Conservation (phyloP, 495 filamentous ascomycete species). For the Staphylotrichum longicolle region DNA sequence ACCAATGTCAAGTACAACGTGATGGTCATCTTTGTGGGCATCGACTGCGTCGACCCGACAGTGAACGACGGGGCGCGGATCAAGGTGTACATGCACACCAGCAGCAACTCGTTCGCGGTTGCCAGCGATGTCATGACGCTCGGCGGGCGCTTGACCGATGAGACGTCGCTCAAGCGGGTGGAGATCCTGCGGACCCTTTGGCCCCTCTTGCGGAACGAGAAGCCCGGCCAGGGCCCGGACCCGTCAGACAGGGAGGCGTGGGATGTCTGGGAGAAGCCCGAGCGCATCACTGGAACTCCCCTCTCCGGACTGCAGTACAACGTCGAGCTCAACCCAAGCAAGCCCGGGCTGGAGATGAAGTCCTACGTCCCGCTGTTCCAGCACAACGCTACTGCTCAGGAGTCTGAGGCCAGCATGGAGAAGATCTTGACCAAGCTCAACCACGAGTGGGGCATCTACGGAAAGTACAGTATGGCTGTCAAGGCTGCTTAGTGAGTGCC, state of each 20-base stretch:
- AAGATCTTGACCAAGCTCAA: background rate
- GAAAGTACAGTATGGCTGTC: constrained; percentile 9
- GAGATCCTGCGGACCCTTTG: constrained; percentile 8
- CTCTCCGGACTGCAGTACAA: constrained; percentile 13
- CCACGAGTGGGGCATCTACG: constrained; percentile 10
- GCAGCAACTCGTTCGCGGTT: constrained; percentile 17
- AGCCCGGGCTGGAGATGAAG: background rate
- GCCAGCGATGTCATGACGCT: constrained; percentile 15
- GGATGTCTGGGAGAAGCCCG: constrained; percentile 13
- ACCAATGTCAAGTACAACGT: background rate
- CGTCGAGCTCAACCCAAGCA: constrained; percentile 12
- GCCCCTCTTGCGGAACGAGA: constrained; percentile 15
- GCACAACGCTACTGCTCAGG: background rate
- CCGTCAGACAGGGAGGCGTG: background rate
- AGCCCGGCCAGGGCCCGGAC: constrained; percentile 12
- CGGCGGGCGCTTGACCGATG: constrained; percentile 11
- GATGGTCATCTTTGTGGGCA: constrained; percentile 13
- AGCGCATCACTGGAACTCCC: constrained; percentile 5
- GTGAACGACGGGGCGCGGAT: constrained; percentile 1
- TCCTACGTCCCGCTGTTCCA: no score
- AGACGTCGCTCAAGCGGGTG: constrained; percentile 13
- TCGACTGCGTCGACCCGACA: constrained; percentile 7
- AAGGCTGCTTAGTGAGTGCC: background rate
- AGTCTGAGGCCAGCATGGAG: constrained; percentile 11
- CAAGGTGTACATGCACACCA: constrained; percentile 12